phyloP scores from a whole-genome alignment of 192 early-diverging fungal genomes.

The Entomortierella chlamydospora region DNA sequence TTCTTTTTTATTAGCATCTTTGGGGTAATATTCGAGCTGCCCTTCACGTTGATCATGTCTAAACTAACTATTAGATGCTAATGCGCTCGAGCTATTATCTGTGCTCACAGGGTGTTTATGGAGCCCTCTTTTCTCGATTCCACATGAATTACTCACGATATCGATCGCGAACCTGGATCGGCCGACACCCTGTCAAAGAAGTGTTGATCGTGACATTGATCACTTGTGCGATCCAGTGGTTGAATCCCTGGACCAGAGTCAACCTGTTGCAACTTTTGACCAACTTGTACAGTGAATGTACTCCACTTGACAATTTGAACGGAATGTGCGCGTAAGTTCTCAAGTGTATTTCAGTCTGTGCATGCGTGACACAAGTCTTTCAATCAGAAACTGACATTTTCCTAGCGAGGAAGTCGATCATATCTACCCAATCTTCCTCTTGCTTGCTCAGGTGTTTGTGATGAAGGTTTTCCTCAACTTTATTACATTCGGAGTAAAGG shows the following conservation, averaged over 20 bases:
- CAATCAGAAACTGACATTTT: neutral
- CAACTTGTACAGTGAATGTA: slow-evolving; percentile 48
- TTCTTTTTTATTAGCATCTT: slow-evolving; percentile 87
- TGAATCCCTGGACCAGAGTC: slow-evolving; percentile 52
- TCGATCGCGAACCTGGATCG: slow-evolving; percentile 77
- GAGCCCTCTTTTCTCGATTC: slow-evolving; percentile 81
- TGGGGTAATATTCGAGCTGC: slow-evolving; percentile 61
- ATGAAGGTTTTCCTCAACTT: slow-evolving; percentile 70
- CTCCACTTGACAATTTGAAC: slow-evolving; percentile 35
- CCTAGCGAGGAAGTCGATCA: slow-evolving; percentile 27
- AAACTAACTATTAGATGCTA: neutral
- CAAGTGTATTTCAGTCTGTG: neutral
- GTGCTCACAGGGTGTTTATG: slow-evolving; percentile 77
- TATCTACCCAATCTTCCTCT: slow-evolving; percentile 45
- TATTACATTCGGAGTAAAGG: slow-evolving; percentile 78
- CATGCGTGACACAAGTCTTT: neutral
- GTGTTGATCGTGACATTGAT: slow-evolving; percentile 75
- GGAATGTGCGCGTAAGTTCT: slow-evolving; percentile 55
- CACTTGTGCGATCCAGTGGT: slow-evolving; percentile 72
- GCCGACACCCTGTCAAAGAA: slow-evolving; percentile 79
- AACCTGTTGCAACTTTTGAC: slow-evolving; percentile 48
- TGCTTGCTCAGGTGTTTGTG: slow-evolving; percentile 41
- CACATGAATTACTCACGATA: slow-evolving; percentile 77
- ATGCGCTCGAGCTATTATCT: neutral
- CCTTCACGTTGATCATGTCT: neutral